Evolutionary conservation across 768 basidiomycete genomes (phyloP).

Genomic region (Suillus placidus): DNA sequence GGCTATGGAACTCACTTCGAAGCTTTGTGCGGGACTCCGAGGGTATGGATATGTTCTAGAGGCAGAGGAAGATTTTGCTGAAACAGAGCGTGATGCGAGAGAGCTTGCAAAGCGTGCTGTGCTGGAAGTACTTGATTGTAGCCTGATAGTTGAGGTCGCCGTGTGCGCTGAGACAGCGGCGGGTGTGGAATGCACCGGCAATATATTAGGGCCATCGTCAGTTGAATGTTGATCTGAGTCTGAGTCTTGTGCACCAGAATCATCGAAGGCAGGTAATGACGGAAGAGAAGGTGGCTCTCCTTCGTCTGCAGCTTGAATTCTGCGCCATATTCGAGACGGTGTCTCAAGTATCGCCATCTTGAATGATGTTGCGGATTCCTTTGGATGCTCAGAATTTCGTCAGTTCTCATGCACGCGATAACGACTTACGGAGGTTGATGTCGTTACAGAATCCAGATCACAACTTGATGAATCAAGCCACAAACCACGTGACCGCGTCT

Average conservation of each 20-base stretch:
- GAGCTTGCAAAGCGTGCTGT: slow-evolving; percentile 55
- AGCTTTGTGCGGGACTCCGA: slow-evolving; percentile 47
- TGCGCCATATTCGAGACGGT: slow-evolving; percentile 82
- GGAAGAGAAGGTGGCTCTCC: slow-evolving; percentile 82
- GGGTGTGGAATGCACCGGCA: slow-evolving; percentile 72
- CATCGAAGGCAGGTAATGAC: slow-evolving; percentile 71
- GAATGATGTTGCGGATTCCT: neutral
- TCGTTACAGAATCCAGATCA: neutral
- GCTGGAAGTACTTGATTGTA: slow-evolving; percentile 55
- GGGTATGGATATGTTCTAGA: slow-evolving; percentile 37
- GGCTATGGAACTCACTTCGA: slow-evolving; percentile 62
- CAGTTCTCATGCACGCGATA: neutral
- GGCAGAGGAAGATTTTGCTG: slow-evolving; percentile 35
- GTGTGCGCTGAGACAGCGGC: slow-evolving; percentile 51
- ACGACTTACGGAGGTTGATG: slow-evolving; percentile 6
- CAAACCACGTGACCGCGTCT: slow-evolving; percentile 31
- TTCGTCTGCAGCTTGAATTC: slow-evolving; percentile 77
- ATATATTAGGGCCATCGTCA: slow-evolving; percentile 45
- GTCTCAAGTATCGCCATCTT: slow-evolving; percentile 67
- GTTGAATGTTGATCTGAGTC: slow-evolving; percentile 40
- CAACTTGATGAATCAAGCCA: slow-evolving; percentile 10
- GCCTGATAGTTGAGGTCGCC: slow-evolving; percentile 51
- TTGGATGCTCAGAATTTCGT: neutral
- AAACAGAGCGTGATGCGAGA: slow-evolving; percentile 46
- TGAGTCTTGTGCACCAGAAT: slow-evolving; percentile 49